These are phyloP conservation scores for Solanum tacnaense DNA, from an alignment of 257 asterid species.

Conservation along the genomic window DNA sequence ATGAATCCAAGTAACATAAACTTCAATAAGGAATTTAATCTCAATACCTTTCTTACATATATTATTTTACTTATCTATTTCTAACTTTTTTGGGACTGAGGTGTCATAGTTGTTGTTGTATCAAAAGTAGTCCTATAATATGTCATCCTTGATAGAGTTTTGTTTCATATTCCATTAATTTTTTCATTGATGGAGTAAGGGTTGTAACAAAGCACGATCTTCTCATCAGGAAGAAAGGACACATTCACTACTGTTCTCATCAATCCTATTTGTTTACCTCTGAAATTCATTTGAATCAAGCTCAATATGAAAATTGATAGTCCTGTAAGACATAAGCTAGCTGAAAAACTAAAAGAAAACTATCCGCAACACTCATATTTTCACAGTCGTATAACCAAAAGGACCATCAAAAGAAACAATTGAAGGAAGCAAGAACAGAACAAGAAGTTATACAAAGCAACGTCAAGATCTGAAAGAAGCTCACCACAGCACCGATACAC, in stretches of 20 bases:
- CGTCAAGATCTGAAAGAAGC: constrained; percentile 6
- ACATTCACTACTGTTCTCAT: background rate
- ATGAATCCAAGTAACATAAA: background rate
- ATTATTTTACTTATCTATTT: background rate
- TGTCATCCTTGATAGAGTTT: background rate
- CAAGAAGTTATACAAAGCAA: background rate
- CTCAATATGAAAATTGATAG: background rate
- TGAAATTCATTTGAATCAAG: background rate
- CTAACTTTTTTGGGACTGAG: background rate
- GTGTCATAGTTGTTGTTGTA: background rate
- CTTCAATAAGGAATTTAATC: background rate
- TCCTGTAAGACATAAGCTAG: background rate
- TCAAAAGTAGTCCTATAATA: background rate
- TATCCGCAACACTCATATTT: background rate
- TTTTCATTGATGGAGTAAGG: background rate
- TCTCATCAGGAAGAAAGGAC: background rate
- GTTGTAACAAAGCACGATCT: background rate
- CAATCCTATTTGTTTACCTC: background rate
- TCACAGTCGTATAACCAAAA: background rate
- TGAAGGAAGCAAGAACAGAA: background rate
- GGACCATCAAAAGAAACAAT: background rate
- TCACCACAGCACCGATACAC: constrained; percentile 96
- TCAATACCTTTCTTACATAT: background rate
- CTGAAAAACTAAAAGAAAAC: background rate
- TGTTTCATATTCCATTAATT: background rate